Evolutionary conservation across 805 yeast species (phyloP).

Genomic region (Wickerhamiella azyma): DNA sequence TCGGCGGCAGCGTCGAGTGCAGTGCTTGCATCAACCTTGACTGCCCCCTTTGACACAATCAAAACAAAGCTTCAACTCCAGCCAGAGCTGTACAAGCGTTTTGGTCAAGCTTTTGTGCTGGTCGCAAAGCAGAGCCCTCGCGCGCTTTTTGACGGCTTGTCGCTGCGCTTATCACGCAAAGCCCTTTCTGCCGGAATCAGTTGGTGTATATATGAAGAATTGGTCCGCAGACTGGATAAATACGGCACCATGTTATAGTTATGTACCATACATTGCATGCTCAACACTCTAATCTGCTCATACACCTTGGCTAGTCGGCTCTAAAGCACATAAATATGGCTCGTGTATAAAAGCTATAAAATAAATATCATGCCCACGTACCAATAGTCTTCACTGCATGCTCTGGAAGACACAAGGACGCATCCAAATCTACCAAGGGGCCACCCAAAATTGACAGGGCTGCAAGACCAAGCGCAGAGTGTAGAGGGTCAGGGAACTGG

Average conservation of each 20-base stretch:
- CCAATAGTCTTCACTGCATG: neutral
- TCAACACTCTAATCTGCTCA: too few relatives aligned
- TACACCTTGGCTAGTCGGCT: too few relatives aligned
- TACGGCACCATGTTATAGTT: conserved; percentile 1
- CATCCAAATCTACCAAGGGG: conserved; percentile 20
- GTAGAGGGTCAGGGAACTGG: conserved; percentile 47
- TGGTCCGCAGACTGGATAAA: conserved; percentile 30
- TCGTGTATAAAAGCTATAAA: too few relatives aligned
- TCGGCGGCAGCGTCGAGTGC: conserved; percentile 72
- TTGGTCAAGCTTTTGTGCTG: conserved; percentile 28
- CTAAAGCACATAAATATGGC: too few relatives aligned
- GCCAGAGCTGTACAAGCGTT: conserved; percentile 34
- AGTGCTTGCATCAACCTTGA: conserved; percentile 61
- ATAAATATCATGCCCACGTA: neutral
- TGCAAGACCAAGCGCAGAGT: conserved; percentile 43
- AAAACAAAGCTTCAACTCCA: conserved; percentile 81
- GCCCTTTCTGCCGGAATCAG: conserved; percentile 89
- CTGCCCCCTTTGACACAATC: conserved; percentile 91
- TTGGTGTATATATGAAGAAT: conserved; percentile 93
- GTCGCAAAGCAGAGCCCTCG: conserved; percentile 33
- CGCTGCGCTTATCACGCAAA: conserved; percentile 69
- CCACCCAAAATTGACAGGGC: conserved; percentile 28
- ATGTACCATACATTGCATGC: neutral
- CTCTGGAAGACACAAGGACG: conserved; percentile 9
- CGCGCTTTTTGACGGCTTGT: conserved; percentile 69